Evolutionary conservation across 257 asterid genomes (phyloP), one percentile per base, ranked within the genome.

Genomic region (Fraxinus americana): DNA sequence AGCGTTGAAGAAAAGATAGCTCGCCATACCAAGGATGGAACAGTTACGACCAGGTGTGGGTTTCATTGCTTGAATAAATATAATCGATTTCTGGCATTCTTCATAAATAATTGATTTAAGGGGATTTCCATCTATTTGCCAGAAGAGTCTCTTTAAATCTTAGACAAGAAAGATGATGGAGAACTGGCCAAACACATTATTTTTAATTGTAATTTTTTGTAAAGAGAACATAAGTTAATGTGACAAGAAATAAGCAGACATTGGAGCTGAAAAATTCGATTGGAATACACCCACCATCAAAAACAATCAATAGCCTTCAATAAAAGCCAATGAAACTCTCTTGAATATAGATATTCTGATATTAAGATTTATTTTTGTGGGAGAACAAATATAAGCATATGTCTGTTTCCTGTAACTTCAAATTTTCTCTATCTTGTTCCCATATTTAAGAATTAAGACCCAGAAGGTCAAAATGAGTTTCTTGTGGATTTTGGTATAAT

Each of bases 1-100:
- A 94, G 95, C 76, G 98, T 92, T 54, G 98, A 92, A 88, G 97
- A 94, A 80, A 94, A 94, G 90, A 92, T 92, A 85, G 99, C 97
- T 35, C 96, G 97, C 29, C 99, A 94, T 82, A 57, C 86, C 8
- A 87, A 86, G 80, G 98, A 91, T 81, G 98, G 98, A 77, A 92
- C 94, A 7, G 90, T 89, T 23, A 83, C 96, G 30, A 85, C 91
- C 48, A 92, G 97, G 98, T 90, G 70, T 67, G 79, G 39, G 17
- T 74, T 52, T 73, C 61, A 21, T 68, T 68, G 39, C 68, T 66
- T n/a, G 5, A n/a, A 67, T 27, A 35, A 57, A 41, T 43, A 72
- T 59, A 50, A 21, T 78, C 21, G 36, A 19, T 65, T 72, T 23
- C 54, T 16, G 63, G 8, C 45, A 23, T 67, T 29, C 67, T 43